Conservation (phyloP, 2,329 filamentous ascomycete genomes). For the Arthrocladium fulminans region DNA sequence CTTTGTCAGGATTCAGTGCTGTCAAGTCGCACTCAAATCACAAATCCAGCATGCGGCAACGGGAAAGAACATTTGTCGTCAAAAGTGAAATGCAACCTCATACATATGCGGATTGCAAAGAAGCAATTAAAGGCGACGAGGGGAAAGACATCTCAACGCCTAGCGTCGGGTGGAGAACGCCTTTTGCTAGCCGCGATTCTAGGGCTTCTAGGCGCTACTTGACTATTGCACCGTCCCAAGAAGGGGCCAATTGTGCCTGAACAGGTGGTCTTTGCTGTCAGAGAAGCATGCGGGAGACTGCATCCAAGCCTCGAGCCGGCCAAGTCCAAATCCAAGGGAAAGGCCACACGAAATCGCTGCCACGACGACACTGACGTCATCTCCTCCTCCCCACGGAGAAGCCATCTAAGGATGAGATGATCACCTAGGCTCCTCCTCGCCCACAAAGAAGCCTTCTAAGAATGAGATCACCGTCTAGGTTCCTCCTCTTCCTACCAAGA, state of each 20-base stretch:
- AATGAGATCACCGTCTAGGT: no score
- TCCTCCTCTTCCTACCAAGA: no score
- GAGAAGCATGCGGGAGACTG: no score
- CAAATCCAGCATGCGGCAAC: neutral
- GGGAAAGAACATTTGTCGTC: neutral
- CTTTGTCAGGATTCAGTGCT: neutral
- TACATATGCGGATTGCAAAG: neutral
- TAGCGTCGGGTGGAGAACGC: neutral
- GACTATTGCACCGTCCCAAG: neutral
- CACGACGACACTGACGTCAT: no score
- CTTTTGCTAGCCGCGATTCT: neutral
- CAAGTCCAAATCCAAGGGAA: no score
- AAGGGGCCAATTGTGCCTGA: neutral
- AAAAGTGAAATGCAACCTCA: neutral
- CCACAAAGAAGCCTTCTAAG: no score
- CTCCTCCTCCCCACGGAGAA: no score
- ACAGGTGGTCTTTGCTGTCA: no score
- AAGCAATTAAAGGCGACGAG: neutral
- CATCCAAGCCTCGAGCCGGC: no score
- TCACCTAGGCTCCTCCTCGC: no score
- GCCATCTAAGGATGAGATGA: no score
- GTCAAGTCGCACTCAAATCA: neutral
- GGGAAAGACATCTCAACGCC: neutral
- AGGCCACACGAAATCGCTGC: no score
- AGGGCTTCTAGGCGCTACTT: neutral